Evolutionary conservation across 345 rosid species (phyloP), one percentile per base, ranked within the genome.

Genomic region (Moringa oleifera): DNA sequence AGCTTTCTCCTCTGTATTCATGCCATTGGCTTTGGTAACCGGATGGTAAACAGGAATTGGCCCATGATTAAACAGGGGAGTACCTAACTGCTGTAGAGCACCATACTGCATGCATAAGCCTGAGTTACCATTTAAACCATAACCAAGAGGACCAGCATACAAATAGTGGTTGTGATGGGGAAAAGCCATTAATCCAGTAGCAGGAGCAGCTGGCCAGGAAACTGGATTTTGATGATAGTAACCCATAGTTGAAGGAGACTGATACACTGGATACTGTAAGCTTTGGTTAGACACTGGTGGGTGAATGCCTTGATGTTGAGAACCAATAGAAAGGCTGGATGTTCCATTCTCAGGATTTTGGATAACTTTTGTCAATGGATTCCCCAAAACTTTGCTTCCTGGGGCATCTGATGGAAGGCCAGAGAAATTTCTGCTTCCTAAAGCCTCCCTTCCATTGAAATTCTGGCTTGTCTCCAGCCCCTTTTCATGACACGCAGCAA

Each of bases 161-260:
- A 83, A 59, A 71, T 86, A 88, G 57, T 72, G 85, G 75, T 76
- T 83, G 23, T 83, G 83, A 51, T 81, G 88, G 23, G 87, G 71
- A 22, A 71, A 85, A 23, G 83, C 71, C 79, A 81, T 71, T 36
- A 87, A 71, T 53, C 90, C 96, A 68, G 71, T 83, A 41, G 83
- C 68, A 10, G 92, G 83, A 71, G 72, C 79, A 53, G 88, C 77
- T 20, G 91, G 69, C 97, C 96, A 94, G 18, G 96, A 75, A 69
- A 86, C 83, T 58, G 86, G 87, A 76, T 76, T 83, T 73, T 88
- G 93, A 73, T 79, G 95, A 68, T 82, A 90, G 81, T 88, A 90
- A 64, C 86, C 86, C 85, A 83, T 62, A 25, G 88, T 63, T 59
- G 97, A 58, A 73, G 94, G 81, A 82, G 77, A 67, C 68, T 82